These are phyloP conservation scores for Xylaria multiplex DNA, from an alignment of 2,329 filamentous ascomycete species.

Conservation along the genomic window DNA sequence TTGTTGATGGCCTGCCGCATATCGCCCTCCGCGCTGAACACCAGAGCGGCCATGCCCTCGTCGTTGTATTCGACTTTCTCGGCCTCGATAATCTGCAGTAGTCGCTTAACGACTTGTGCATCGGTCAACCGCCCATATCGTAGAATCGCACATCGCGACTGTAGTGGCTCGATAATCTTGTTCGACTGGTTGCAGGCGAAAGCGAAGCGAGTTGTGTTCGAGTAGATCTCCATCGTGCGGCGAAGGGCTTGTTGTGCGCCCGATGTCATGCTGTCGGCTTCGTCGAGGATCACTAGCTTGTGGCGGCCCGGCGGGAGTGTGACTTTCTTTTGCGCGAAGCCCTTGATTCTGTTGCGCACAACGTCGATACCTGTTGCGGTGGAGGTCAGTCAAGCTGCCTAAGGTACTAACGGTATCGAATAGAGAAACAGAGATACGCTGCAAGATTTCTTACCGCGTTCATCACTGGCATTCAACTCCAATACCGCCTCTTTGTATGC, in stretches of 20 bases:
- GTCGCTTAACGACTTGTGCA: constrained; percentile 86
- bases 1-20: constrained; percentile 99
- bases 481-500: constrained; percentile 97
- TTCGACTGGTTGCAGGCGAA: constrained; percentile 99
- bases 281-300: constrained; percentile 96
- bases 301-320: constrained; percentile 90
- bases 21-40: constrained; percentile 97
- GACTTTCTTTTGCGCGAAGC: constrained; percentile 98
- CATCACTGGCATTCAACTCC: constrained; percentile 95
- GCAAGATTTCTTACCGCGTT: constrained; percentile 69
- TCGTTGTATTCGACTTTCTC: constrained; percentile 92
- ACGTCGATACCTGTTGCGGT: constrained; percentile 82
- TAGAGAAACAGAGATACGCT: neutral
- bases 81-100: constrained; percentile 91
- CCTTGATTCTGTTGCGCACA: constrained; percentile 96
- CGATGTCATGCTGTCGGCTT: constrained; percentile 97
- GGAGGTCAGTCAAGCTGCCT: neutral
- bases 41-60: constrained; percentile 92
- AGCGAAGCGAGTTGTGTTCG: constrained; percentile 92
- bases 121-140: constrained; percentile 94
- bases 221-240: constrained; percentile 99
- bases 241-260: constrained; percentile 95
- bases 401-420: neutral
- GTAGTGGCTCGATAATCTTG: constrained; percentile 99
- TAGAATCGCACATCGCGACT: constrained; percentile 95